A percentile compares a stretch with the other conserved stretches of the same genome.
These are phyloP conservation scores for Rossbeevera mucosa DNA, from an alignment of 768 basidiomycete genomes.

Conservation along the genomic window DNA sequence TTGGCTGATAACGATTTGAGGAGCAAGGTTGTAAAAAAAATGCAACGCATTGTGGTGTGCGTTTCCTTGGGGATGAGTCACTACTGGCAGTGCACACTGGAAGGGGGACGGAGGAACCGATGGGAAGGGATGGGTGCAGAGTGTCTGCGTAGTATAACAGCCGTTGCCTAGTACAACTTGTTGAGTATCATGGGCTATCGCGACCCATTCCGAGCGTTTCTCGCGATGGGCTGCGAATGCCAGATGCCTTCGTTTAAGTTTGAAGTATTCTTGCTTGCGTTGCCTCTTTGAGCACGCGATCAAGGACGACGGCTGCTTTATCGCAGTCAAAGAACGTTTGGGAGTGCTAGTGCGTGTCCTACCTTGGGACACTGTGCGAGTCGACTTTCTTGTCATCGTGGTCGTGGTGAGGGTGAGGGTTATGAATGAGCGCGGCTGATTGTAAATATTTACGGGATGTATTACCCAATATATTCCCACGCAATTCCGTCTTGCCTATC, in stretches of 20 bases:
- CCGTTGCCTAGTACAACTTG: constrained; percentile 38
- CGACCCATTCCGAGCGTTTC: constrained; percentile 30
- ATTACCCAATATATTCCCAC: not conserved
- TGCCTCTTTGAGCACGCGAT: constrained; percentile 15
- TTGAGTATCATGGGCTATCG: constrained; percentile 35
- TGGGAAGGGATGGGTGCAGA: constrained; percentile 5
- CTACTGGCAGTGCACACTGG: constrained; percentile 9
- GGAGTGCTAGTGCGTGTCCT: constrained; percentile 26
- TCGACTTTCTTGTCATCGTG: constrained; percentile 20
- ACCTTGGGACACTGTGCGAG: constrained; percentile 23
- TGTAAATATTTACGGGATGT: not conserved
- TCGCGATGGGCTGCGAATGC: constrained; percentile 22
- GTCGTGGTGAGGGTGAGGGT: constrained; percentile 3
- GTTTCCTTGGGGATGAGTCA: constrained; percentile 4
- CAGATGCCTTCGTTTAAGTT: constrained; percentile 14
- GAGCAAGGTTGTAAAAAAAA: constrained; percentile 31
- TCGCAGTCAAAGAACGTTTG: constrained; percentile 18
- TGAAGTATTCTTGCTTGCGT: constrained; percentile 21
- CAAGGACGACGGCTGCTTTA: constrained; percentile 21
- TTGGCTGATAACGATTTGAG: constrained; percentile 33
- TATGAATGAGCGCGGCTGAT: not conserved
- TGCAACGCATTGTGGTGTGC: not conserved
- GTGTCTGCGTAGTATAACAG: constrained; percentile 34
- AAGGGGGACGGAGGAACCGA: constrained; percentile 15
- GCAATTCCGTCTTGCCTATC: not conserved